Evolutionary conservation across 2,329 filamentous ascomycete genomes (phyloP).

Genomic region (Dactylellina sp.): DNA sequence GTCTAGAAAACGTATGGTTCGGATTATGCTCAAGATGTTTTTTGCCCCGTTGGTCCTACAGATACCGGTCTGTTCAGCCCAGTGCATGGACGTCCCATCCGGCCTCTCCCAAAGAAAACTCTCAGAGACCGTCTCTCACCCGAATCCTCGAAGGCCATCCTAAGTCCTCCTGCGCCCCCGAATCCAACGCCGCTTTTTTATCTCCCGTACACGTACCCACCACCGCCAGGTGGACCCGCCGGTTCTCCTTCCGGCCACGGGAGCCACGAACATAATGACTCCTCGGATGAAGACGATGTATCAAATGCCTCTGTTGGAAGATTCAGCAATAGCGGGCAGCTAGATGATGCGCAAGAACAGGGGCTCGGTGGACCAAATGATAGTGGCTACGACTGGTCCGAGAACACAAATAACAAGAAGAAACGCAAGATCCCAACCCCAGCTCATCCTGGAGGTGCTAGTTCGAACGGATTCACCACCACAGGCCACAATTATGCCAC

Average conservation of each 20-base stretch:
- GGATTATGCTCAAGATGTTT: conserved; percentile 50
- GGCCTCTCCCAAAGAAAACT: conserved; percentile 87
- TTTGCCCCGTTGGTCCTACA: conserved; percentile 28
- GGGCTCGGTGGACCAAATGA: conserved; percentile 66
- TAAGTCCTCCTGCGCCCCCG: conserved; percentile 58
- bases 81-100: conserved; percentile 76
- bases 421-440: conserved; percentile 97
- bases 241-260: conserved; percentile 58
- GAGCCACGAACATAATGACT: conserved; percentile 62
- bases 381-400: conserved; percentile 95
- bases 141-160: conserved; percentile 66
- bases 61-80: conserved; percentile 57
- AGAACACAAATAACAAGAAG: conserved; percentile 99
- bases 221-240: conserved; percentile 60
- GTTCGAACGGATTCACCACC: conserved; percentile 58
- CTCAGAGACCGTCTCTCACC: conserved; percentile 88
- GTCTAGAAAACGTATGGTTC: conserved; percentile 41
- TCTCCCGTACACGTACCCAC: conserved; percentile 70
- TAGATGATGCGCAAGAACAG: conserved; percentile 55
- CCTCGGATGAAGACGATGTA: conserved; percentile 62
- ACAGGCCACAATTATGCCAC: conserved; percentile 51
- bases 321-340: conserved; percentile 57
- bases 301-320: conserved; percentile 60
- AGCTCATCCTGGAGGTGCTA: conserved; percentile 70
- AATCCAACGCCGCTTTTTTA: conserved; percentile 79